These are phyloP conservation scores for Penicillium roqueforti DNA, from an alignment of 495 filamentous ascomycete species.

Conservation along the genomic window DNA sequence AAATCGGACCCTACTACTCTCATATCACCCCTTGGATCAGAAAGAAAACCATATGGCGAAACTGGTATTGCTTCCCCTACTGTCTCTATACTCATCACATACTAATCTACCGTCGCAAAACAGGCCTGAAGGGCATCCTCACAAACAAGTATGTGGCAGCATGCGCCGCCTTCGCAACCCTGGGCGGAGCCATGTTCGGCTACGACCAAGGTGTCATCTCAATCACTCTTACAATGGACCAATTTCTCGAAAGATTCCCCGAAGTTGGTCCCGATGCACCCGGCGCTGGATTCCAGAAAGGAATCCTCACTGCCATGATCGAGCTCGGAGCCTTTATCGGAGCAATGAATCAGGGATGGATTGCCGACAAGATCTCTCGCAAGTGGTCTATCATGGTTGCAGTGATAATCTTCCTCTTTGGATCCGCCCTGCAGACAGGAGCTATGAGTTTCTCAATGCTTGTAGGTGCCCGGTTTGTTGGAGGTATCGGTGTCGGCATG, in stretches of 20 bases:
- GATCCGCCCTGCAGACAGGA: constrained; percentile 50
- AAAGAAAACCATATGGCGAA: background rate
- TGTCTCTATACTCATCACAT: background rate
- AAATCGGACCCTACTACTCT: background rate
- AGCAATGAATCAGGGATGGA: constrained; percentile 52
- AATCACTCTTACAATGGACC: constrained; percentile 49
- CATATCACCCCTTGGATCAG: background rate
- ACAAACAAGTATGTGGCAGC: constrained; percentile 43
- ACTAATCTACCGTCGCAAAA: background rate
- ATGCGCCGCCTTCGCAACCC: constrained; percentile 46
- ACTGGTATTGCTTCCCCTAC: background rate
- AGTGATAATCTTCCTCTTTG: constrained; percentile 48
- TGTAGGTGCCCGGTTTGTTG: constrained; percentile 61
- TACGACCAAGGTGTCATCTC: constrained; percentile 55
- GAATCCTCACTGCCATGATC: constrained; percentile 54
- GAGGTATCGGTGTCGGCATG: constrained; percentile 69
- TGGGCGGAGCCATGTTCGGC: constrained; percentile 51
- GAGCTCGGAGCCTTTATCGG: constrained; percentile 53
- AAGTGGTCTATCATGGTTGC: constrained; percentile 52
- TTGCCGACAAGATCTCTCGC: constrained; percentile 53
- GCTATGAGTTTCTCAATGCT: constrained; percentile 54
- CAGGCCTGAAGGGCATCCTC: constrained; percentile 39
- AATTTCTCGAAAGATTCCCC: constrained; percentile 46
- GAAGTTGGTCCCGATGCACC: constrained; percentile 34
- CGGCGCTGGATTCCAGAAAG: constrained; percentile 51